Base-by-base conservation (phyloP, 208 protist genomes). In the Plasmodiophora brassicae region DNA sequence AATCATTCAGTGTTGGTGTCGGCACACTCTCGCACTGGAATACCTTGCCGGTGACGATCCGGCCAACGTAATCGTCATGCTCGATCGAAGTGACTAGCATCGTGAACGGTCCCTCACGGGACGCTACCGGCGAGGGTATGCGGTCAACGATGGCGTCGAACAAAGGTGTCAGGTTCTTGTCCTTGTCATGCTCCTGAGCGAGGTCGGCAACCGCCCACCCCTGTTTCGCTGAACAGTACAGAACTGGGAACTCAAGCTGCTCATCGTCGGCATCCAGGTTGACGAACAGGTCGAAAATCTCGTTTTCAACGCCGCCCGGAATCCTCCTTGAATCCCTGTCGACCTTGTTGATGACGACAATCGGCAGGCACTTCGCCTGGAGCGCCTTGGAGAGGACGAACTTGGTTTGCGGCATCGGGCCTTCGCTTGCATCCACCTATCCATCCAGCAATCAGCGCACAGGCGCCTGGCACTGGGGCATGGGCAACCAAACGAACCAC, bases 321-420 rank as follows among this genome's bases (percentile, higher is more conserved):
- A 78, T 32, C 20, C 65, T n/a, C 41, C 65, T n/a, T 5, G 65
- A n/a, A 44, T 60, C 36, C 50, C 93, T 95, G 92, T 98, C 97
- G 86, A 98, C 96, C 90, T 99, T 99, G 91, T 99, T 99, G 38
- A 99, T 86, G 45, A 98, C 97, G 14, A 99, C 97, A 87, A 98
- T 96, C 14, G 97, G 95, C 46, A 92, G 94, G n/a, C 98, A 92
- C 65, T 96, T 94, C 0, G 96, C 90, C 32, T 92, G 60, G 10
- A 99, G 94, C 0, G 97, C 96, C 93, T 99, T 99, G n/a, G 93
- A 94, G 44, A 98, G 93, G 43, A 99, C 97, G 90, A 98, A 98
- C 46, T 97, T 97, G 1, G 97, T 99, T 53, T 98, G 97, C 14
- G 97, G 94, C 88, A 97, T 97, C 28, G 97, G 95, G 46, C 97